A percentile compares a stretch with the other conserved stretches of the same genome.
phyloP scores from a whole-genome alignment of 2,329 filamentous ascomycete genomes.

The Colletotrichum limetticola region DNA sequence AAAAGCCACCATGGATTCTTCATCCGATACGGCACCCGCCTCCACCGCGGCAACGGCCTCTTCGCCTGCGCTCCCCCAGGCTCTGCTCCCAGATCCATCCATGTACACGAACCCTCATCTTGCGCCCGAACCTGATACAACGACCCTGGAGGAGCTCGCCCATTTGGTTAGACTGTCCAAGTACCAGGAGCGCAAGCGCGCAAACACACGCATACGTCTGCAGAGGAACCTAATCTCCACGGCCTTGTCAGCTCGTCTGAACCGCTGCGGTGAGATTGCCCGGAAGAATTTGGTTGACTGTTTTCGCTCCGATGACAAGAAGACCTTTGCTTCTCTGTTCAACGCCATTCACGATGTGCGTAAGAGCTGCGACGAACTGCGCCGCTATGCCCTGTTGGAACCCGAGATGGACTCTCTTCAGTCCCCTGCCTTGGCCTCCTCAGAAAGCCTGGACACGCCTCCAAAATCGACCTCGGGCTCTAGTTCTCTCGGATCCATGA shows the following conservation, averaged over 20 bases:
- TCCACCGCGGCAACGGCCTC: constrained; percentile 54
- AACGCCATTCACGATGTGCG: constrained; percentile 83
- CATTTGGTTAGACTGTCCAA: constrained; percentile 81
- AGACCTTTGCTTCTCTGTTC: constrained; percentile 78
- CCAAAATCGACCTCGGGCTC: constrained; percentile 36
- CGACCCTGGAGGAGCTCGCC: constrained; percentile 80
- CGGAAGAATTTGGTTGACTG: constrained; percentile 81
- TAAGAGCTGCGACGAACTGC: constrained; percentile 78
- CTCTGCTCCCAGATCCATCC: constrained; percentile 71
- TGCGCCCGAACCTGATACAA: constrained; percentile 70
- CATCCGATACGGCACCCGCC: constrained; percentile 41
- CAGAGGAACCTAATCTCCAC: constrained; percentile 81
- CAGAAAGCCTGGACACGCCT: constrained; percentile 29
- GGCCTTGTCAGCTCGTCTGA: constrained; percentile 78
- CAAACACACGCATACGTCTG: constrained; percentile 77
- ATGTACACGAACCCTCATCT: constrained; percentile 72
- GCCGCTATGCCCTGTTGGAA: constrained; percentile 76
- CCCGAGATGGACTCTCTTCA: constrained; percentile 76
- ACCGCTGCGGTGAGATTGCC: constrained; percentile 78
- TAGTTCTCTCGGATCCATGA: constrained; percentile 55
- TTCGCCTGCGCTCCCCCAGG: constrained; percentile 54
- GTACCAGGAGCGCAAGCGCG: constrained; percentile 84
- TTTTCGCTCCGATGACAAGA: constrained; percentile 83
- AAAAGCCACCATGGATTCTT: constrained; percentile 37
- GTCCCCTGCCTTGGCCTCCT: constrained; percentile 56